Evolutionary conservation across 139 green algal genomes (phyloP), one percentile per base, ranked within the genome.

Genomic region (Spirogloea muscicola): DNA sequence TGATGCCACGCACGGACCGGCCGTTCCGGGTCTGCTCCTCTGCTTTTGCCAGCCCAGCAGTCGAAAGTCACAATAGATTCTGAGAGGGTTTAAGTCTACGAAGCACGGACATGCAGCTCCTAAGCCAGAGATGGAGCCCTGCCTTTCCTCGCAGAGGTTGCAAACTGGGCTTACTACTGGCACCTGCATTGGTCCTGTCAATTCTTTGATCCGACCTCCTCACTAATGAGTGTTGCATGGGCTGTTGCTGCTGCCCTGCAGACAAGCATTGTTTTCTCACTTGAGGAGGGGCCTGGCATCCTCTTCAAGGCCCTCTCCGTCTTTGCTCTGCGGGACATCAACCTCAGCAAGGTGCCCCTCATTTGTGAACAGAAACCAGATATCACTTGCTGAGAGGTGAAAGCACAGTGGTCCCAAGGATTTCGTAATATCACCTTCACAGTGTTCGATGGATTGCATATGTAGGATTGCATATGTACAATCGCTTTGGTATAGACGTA

Each of bases 241-340:
- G 37, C 81, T 67, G 82, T n/a, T n/a, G n/a, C n/a, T n/a, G n/a
- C n/a, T n/a, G n/a, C n/a, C n/a, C n/a, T n/a, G n/a, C 96, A 96
- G 84, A 97, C 93, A 1, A 93, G 86, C 7, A 91, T 98, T 42
- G 92, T 95, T 2, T 97, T 97, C 84, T 88, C 84, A 3, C 40
- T 85, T 39, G 59, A 84, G 48, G 71, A 86, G 58, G 94, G 89
- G 0, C 91, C 93, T 0, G 94, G 94, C 2, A 80, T 91, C 76
- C 89, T 98, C 57, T 98, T 98, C 88, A 96, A 96, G 75, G 94
- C 94, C 27, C 85, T 98, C 41, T 89, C 83, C 18, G 91, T 96
- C 38, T 98, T 98, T 84, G 92, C 94, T 21, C 82, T 98, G 71
- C 84, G 94, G 0, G 91, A 97, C 84, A 96, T 98, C 68, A 88